These are phyloP conservation scores for Fusarium palustre DNA, from an alignment of 2,329 filamentous ascomycete genomes.

Conservation along the genomic window DNA sequence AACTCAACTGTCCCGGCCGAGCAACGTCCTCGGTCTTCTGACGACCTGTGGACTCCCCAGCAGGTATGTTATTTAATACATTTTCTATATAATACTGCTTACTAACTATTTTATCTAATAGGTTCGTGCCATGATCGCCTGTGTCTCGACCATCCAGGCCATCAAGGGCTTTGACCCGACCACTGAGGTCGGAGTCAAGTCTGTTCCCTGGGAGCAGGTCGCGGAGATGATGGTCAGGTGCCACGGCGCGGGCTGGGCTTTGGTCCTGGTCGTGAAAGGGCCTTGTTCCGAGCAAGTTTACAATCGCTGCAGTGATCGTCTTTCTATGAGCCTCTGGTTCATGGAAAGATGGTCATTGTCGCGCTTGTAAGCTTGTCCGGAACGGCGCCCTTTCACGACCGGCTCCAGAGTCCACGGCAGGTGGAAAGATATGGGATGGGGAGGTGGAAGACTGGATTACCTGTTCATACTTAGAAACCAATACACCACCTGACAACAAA, in stretches of 20 bases:
- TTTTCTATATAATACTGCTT: too few species aligned
- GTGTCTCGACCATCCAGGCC: too few species aligned
- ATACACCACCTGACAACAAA: constrained; percentile 1
- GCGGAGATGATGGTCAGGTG: too few species aligned
- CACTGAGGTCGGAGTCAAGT: too few species aligned
- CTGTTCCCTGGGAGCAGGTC: too few species aligned
- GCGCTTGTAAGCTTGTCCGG: constrained; percentile 24
- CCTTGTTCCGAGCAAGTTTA: not conserved
- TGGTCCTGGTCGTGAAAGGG: constrained; percentile 6
- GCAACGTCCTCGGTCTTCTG: too few species aligned
- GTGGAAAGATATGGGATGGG: not conserved
- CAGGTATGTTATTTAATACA: too few species aligned
- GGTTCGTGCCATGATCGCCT: too few species aligned
- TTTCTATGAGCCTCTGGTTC: constrained; percentile 29
- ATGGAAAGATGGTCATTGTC: not conserved
- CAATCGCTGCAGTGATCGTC: constrained; percentile 12
- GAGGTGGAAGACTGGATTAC: not conserved
- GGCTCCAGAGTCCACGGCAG: not conserved
- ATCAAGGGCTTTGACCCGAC: too few species aligned
- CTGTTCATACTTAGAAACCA: constrained; percentile 1
- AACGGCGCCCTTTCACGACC: not conserved
- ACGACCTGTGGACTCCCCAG: too few species aligned
- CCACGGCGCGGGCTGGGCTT: not conserved
- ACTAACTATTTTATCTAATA: too few species aligned
- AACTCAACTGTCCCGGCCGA: too few species aligned